A percentile compares a stretch with the other conserved stretches of the same genome.
Conservation (phyloP, 768 basidiomycete species). For the Pseudohyphozyma bogoriensis region DNA sequence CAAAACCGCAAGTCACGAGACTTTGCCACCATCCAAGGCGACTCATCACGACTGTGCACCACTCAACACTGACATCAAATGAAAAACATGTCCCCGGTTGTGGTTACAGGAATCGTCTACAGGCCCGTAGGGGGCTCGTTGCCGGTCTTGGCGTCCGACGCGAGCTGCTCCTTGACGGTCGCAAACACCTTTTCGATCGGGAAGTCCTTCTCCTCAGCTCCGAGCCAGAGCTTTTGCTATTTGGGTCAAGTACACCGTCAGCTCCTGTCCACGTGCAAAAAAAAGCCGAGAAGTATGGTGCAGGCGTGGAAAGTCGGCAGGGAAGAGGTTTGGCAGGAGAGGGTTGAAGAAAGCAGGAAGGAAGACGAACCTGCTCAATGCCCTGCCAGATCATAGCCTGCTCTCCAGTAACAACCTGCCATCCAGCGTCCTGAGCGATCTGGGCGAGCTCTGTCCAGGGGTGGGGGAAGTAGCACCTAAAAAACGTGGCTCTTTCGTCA, state of each 20-base stretch:
- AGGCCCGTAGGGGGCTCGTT: constrained; percentile 23
- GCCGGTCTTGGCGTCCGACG: constrained; percentile 25
- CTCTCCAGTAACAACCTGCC: constrained; percentile 31
- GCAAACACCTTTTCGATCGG: constrained; percentile 27
- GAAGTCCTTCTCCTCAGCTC: constrained; percentile 24
- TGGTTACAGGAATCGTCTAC: no score
- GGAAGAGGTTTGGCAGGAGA: background rate
- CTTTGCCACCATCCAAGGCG: no score
- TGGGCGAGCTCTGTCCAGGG: constrained; percentile 25
- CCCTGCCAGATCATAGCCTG: constrained; percentile 27
- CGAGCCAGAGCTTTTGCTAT: constrained; percentile 33
- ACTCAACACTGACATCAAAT: no score
- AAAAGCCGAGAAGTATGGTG: background rate
- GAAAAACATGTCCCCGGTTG: no score
- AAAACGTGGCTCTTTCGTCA: no score
- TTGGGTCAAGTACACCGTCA: constrained; percentile 28
- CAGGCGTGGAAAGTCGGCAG: background rate
- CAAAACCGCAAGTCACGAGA: no score
- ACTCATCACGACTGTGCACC: no score
- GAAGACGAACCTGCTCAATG: no score
- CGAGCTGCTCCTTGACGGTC: constrained; percentile 28
- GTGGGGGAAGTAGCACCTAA: constrained; percentile 28
- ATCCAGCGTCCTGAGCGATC: constrained; percentile 24
- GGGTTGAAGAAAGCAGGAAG: background rate
- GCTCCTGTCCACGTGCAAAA: no score